These are phyloP conservation scores for Medicago arabica DNA, from an alignment of 306 rosid species.

Conservation along the genomic window DNA sequence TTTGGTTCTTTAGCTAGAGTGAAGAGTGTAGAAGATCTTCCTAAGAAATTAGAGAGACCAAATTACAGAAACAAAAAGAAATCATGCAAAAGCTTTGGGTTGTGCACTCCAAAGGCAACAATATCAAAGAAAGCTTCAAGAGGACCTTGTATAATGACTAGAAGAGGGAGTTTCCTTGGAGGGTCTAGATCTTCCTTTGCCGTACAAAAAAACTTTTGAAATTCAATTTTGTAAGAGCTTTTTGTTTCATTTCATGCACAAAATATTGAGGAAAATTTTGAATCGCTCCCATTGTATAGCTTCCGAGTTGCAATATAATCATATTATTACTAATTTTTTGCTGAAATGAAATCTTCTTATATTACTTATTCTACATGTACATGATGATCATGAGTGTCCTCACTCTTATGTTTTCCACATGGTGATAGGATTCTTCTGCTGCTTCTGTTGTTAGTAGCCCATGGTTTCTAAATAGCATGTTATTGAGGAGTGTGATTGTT, in stretches of 20 bases:
- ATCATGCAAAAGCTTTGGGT: conserved; percentile 70
- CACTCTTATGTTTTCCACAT: no score
- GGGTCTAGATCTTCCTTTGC: conserved; percentile 43
- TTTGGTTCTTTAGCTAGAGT: conserved; percentile 65
- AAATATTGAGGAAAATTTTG: conserved; percentile 12
- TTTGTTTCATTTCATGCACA: conserved; percentile 35
- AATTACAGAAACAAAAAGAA: conserved; percentile 56
- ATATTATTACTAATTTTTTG: background rate
- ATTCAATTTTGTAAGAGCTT: conserved; percentile 19
- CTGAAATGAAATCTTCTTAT: background rate
- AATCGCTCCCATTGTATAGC: background rate
- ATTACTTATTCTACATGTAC: background rate
- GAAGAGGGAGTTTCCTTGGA: conserved; percentile 44
- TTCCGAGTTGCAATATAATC: no score
- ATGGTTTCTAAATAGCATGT: no score
- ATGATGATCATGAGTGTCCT: no score
- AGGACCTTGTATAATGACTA: conserved; percentile 42
- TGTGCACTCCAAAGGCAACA: conserved; percentile 53
- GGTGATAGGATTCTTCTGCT: no score
- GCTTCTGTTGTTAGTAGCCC: no score
- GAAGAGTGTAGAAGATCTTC: conserved; percentile 70
- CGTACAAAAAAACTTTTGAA: conserved; percentile 41
- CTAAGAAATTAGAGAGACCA: conserved; percentile 56
- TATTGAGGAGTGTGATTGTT: no score
- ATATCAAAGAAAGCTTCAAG: conserved; percentile 78